Base-by-base conservation (phyloP, 1,139 yeast genomes). In the Pichia terricola region DNA sequence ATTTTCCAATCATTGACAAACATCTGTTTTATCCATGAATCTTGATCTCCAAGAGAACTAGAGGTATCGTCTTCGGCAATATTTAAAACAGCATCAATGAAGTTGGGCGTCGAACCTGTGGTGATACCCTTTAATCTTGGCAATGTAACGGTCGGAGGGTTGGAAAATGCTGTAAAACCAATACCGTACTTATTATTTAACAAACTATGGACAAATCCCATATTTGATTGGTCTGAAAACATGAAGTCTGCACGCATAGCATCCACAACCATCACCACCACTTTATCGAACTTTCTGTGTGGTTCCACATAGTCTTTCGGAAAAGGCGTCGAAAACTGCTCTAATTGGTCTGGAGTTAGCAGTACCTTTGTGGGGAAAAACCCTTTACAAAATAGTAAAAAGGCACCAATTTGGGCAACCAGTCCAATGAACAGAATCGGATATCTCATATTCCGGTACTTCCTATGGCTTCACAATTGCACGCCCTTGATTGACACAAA, bases 61-160 rank as follows among this genome's bases (percentile, higher is more conserved):
- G 94, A 77, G 2, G 78, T 69, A 55, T 91, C 96, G 39, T 82
- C 94, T 54, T 94, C 98, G 2, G 96, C 95, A 26, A 94, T 85
- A 57, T 94, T 94, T 47, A 94, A 68, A 34, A 91, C 86, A 0
- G 97, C 97, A 57, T 84, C 94, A 40, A 84, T 65, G 53, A 84
- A 84, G 52, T 74, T 81, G 0, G 94, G 91, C 0, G 89, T 77
- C 0, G 89, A 81, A 0, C 94, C 94, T 0, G 89, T 81, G 0
- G 91, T 81, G 26, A 84, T 78, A 11, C 91, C 91, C 58, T 83
- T 84, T 38, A 84, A 64, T 50, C 94, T 66, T 1, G 94, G 94
- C 40, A 84, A 64, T 0, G 94, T 84, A 7, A 84, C 94, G 0
- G 94, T 84, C 4, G 94, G 94, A 1, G 94, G 94, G 50, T 85